These are phyloP conservation scores for Wickerhamiella australiensis DNA, from an alignment of 805 yeast species.

Conservation along the genomic window DNA sequence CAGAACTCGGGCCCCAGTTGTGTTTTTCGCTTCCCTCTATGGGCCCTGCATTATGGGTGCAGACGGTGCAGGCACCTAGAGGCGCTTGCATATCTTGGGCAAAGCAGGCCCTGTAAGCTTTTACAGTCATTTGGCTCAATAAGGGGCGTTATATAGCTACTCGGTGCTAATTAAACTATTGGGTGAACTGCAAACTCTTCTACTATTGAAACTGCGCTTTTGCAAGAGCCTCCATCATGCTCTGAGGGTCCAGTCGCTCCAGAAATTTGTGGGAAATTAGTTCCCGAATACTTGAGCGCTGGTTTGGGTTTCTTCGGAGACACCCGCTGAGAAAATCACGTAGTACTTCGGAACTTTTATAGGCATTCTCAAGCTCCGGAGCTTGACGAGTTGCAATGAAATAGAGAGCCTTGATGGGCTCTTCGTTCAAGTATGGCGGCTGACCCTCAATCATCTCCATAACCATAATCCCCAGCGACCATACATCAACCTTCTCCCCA, in stretches of 20 bases:
- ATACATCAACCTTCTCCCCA: slow-evolving; percentile 77
- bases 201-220: neutral
- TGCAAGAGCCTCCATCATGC: neutral
- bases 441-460: slow-evolving; percentile 93
- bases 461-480: slow-evolving; percentile 92
- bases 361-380: slow-evolving; percentile 83
- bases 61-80: no score
- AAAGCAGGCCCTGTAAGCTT: no score
- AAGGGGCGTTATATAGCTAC: no score
- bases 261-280: slow-evolving; percentile 54
- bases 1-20: no score
- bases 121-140: no score
- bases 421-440: slow-evolving; percentile 93
- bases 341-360: slow-evolving; percentile 48
- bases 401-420: slow-evolving; percentile 89
- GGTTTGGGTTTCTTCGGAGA: slow-evolving; percentile 85
- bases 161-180: no score
- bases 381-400: slow-evolving; percentile 86
- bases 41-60: no score
- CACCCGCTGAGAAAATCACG: slow-evolving; percentile 85
- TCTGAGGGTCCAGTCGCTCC: neutral
- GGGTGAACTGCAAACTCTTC: no score
- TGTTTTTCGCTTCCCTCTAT: no score
- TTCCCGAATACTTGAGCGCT: slow-evolving; percentile 78
- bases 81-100: no score